phyloP scores from a whole-genome alignment of 164 flowering plant genomes.

The Aristolochia californica region DNA sequence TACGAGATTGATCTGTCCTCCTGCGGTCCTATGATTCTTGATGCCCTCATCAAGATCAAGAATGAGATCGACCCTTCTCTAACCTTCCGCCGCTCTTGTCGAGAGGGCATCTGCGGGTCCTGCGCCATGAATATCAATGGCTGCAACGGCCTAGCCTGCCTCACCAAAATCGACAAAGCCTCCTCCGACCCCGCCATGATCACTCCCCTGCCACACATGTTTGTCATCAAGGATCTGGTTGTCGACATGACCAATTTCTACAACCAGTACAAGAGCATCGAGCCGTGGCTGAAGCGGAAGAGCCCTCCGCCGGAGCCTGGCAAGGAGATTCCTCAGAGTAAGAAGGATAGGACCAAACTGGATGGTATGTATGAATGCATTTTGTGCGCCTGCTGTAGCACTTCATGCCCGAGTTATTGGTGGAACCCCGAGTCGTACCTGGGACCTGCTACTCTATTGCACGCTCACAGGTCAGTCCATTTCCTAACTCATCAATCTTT shows the following conservation, averaged over 20 bases:
- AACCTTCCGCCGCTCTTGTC: slow-evolving; percentile 90
- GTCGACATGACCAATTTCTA: slow-evolving; percentile 99
- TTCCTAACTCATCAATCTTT: too few relatives aligned
- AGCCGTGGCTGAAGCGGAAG: slow-evolving; percentile 99
- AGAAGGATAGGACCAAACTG: slow-evolving; percentile 81
- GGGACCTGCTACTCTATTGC: slow-evolving; percentile 98
- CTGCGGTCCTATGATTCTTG: slow-evolving; percentile 98
- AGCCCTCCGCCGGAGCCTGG: slow-evolving; percentile 35
- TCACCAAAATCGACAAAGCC: slow-evolving; percentile 54
- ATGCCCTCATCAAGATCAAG: slow-evolving; percentile 95
- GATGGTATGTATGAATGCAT: slow-evolving; percentile 99
- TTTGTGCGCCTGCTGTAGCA: slow-evolving; percentile 91
- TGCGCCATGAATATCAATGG: slow-evolving; percentile 99
- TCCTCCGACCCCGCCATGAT: slow-evolving; percentile 29
- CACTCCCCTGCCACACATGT: slow-evolving; percentile 97
- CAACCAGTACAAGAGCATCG: slow-evolving; percentile 95
- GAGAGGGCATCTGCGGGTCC: slow-evolving; percentile 98
- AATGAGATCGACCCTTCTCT: slow-evolving; percentile 87
- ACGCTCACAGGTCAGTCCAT: slow-evolving; percentile 65
- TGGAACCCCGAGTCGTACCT: slow-evolving; percentile 95
- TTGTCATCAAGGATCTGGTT: slow-evolving; percentile 91
- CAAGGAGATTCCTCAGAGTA: slow-evolving; percentile 79
- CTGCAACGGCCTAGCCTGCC: slow-evolving; percentile 85
- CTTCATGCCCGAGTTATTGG: slow-evolving; percentile 98
- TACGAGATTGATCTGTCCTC: slow-evolving; percentile 75